phyloP scores from a whole-genome alignment of 1,284 basidiomycete genomes.

The Austroboletus novae-zelandiae region DNA sequence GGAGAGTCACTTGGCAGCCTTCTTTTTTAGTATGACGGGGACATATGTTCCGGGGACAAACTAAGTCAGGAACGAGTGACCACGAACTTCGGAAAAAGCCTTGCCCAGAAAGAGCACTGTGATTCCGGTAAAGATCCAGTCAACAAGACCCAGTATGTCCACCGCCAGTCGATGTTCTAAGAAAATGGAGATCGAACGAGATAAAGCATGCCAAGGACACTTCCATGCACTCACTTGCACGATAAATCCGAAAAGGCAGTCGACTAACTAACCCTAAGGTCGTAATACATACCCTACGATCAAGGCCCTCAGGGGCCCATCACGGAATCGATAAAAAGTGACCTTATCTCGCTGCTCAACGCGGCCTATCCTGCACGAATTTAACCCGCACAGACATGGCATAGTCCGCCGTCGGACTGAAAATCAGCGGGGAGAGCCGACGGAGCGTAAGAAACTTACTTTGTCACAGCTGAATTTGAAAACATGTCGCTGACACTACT shows the following conservation, averaged over 20 bases:
- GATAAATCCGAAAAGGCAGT: slow-evolving; percentile 36
- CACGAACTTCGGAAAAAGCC: not conserved
- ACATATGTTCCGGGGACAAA: slow-evolving; percentile 75
- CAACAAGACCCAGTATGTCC: slow-evolving; percentile 71
- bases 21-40: slow-evolving; percentile 58
- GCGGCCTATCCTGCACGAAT: not conserved
- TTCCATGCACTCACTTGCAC: slow-evolving; percentile 36
- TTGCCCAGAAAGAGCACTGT: slow-evolving; percentile 43
- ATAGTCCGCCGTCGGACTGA: slow-evolving; percentile 76
- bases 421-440: slow-evolving; percentile 3
- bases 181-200: not conserved
- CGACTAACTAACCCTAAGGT: too few relatives aligned
- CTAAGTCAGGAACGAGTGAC: slow-evolving; percentile 23
- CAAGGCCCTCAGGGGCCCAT: slow-evolving; percentile 59
- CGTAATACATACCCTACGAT: slow-evolving; percentile 49
- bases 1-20: slow-evolving; percentile 40
- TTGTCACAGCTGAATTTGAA: slow-evolving; percentile 57
- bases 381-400: slow-evolving; percentile 38
- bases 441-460: slow-evolving; percentile 40
- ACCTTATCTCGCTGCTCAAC: slow-evolving; percentile 22
- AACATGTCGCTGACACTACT: slow-evolving; percentile 80
- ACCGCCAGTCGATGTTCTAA: slow-evolving; percentile 68
- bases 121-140: slow-evolving; percentile 55
- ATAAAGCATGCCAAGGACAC: not conserved
- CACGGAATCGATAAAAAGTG: slow-evolving; percentile 75